A percentile compares a stretch with the other conserved stretches of the same genome.
These are phyloP conservation scores for Platanthera guangdongensis DNA, from an alignment of 106 monocot species.

Conservation along the genomic window DNA sequence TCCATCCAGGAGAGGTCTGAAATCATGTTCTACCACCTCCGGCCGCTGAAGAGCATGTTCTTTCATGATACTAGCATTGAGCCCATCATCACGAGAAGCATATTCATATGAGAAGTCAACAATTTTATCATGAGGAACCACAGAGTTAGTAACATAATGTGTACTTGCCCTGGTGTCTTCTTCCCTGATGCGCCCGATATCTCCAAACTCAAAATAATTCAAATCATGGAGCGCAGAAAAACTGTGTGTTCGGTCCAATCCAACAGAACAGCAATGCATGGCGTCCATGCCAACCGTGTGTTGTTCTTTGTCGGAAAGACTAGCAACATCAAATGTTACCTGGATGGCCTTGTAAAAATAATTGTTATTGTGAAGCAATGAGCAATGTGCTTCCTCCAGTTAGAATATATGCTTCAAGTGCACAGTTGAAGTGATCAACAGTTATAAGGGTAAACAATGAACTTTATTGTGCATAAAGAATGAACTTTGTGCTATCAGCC, in stretches of 20 bases:
- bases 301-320: not conserved
- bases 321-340: not conserved
- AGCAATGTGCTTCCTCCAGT: not conserved
- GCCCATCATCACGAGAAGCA: not conserved
- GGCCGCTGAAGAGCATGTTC: not conserved
- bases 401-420: not conserved
- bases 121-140: conserved; percentile 7
- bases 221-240: not conserved
- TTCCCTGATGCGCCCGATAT: not conserved
- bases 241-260: not conserved
- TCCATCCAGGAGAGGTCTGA: not conserved
- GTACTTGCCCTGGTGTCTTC: not conserved
- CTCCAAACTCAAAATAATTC: not conserved
- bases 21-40: not conserved
- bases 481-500: not conserved
- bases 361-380: not conserved
- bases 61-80: not conserved
- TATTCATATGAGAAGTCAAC: conserved; percentile 1
- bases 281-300: not conserved
- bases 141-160: not conserved
- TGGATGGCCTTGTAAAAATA: not conserved
- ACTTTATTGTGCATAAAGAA: not conserved
- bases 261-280: not conserved
- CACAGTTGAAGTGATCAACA: not conserved
- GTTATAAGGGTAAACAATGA: not conserved